These are phyloP conservation scores for Boletus rufocinnamomeus DNA, from an alignment of 768 basidiomycete species.

Conservation along the genomic window DNA sequence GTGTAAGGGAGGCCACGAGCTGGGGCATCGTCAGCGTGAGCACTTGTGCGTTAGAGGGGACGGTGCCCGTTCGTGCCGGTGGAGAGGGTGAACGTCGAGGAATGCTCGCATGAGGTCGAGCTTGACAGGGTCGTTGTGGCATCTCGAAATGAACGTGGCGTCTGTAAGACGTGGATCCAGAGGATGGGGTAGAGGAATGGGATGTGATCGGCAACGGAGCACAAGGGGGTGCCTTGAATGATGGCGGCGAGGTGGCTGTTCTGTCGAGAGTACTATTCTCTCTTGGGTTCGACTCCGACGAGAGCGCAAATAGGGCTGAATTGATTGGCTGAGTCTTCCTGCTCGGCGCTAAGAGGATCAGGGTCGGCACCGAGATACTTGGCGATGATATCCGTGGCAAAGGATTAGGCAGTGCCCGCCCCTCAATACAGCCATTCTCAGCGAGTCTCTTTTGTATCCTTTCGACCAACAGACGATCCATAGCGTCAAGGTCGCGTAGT, in stretches of 20 bases:
- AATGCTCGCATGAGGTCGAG: conserved; percentile 6
- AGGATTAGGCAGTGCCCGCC: conserved; percentile 20
- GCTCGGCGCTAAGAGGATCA: conserved; percentile 19
- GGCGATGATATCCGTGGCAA: conserved; percentile 26
- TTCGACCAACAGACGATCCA: conserved; percentile 37
- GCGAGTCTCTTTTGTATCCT: conserved; percentile 35
- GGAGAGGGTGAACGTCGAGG: conserved; percentile 31
- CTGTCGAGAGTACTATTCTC: not conserved
- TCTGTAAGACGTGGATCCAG: conserved; percentile 8
- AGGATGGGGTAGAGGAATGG: not conserved
- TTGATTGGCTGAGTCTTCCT: conserved; percentile 3
- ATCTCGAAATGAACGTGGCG: conserved; percentile 30
- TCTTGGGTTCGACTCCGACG: conserved; percentile 1
- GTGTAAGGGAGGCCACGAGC: conserved; percentile 33
- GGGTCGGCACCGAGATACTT: conserved; percentile 25
- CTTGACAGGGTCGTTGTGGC: conserved; percentile 2
- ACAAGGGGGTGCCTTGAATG: not conserved
- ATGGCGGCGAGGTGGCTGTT: not conserved
- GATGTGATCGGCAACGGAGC: conserved; percentile 10
- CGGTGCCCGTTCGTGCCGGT: conserved; percentile 18
- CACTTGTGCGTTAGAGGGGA: conserved; percentile 8
- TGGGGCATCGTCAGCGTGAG: conserved; percentile 33
- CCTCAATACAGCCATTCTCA: conserved; percentile 36
- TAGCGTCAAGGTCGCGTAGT: conserved; percentile 21
- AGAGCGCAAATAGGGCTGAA: not conserved